phyloP scores from a whole-genome alignment of 2,329 filamentous ascomycete genomes.

The Eutypa lata region DNA sequence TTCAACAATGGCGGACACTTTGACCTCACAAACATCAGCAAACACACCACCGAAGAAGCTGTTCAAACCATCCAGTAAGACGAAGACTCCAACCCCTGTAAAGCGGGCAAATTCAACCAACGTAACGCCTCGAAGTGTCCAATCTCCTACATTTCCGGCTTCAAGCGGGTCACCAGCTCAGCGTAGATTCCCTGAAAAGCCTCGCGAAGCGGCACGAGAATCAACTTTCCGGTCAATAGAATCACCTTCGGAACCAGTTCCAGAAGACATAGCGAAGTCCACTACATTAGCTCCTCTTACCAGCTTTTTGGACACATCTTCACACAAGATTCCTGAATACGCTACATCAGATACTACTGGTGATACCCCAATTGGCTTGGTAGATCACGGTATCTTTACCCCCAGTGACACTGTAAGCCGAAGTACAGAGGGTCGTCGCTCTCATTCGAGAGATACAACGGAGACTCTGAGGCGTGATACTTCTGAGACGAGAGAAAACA shows the following conservation, averaged over 20 bases:
- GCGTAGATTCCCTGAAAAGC: not conserved
- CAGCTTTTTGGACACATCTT: constrained; percentile 7
- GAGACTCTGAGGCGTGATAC: constrained; percentile 7
- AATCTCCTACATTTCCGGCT: constrained; percentile 2
- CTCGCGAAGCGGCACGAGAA: constrained; percentile 1
- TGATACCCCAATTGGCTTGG: constrained; percentile 12
- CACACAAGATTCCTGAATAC: constrained; percentile 9
- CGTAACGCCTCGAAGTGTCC: constrained; percentile 10
- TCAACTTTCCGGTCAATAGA: not conserved
- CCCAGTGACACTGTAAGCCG: constrained; percentile 22
- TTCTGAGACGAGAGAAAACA: constrained; percentile 8
- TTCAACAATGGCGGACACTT: constrained; percentile 23
- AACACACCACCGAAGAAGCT: constrained; percentile 28
- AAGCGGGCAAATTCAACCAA: constrained; percentile 15
- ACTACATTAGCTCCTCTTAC: constrained; percentile 17
- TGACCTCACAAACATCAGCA: constrained; percentile 24
- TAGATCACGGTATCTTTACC: constrained; percentile 19
- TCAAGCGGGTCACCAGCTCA: not conserved
- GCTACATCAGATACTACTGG: constrained; percentile 16
- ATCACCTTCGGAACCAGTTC: not conserved
- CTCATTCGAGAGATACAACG: constrained; percentile 10
- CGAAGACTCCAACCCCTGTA: constrained; percentile 25
- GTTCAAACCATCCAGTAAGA: constrained; percentile 30
- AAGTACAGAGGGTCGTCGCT: constrained; percentile 13
- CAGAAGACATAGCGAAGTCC: constrained; percentile 12